Conservation (phyloP, 1,139 yeast genomes). For the Yamadazyma kanchanaburiensis region DNA sequence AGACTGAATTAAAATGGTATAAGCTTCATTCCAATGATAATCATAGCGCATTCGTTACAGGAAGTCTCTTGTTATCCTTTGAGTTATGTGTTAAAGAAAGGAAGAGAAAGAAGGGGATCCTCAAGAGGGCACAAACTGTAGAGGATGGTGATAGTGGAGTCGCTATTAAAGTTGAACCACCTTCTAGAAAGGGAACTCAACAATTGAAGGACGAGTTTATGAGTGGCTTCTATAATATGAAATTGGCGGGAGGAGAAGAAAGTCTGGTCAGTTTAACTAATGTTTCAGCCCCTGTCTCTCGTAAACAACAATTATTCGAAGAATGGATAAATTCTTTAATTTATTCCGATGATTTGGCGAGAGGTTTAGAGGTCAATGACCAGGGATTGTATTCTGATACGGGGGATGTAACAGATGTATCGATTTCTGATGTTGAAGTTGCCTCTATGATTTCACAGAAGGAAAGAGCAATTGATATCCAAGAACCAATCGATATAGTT, state of each 20-base stretch:
- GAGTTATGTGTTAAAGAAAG: slow-evolving; percentile 31
- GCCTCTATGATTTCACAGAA: slow-evolving; percentile 2
- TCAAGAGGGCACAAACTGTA: slow-evolving; percentile 6
- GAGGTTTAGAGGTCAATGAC: slow-evolving; percentile 26
- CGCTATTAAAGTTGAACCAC: slow-evolving; percentile 19
- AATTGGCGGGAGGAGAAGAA: no score
- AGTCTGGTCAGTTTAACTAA: slow-evolving; percentile 7
- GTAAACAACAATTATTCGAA: slow-evolving; percentile 14
- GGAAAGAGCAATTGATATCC: slow-evolving; percentile 2
- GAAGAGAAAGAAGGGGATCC: slow-evolving; percentile 10
- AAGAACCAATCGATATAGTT: slow-evolving; percentile 8
- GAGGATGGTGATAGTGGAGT: slow-evolving; percentile 2
- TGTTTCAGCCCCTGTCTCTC: slow-evolving; percentile 5
- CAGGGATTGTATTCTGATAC: slow-evolving; percentile 37
- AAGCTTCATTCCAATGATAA: slow-evolving; percentile 44
- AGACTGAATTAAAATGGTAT: slow-evolving; percentile 47
- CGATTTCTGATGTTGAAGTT: slow-evolving; percentile 7
- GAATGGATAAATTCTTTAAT: slow-evolving; percentile 30
- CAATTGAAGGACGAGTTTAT: slow-evolving; percentile 5
- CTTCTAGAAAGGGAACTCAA: slow-evolving; percentile 12
- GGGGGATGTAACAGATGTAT: slow-evolving; percentile 7
- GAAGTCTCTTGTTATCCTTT: slow-evolving; percentile 52
- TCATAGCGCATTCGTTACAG: slow-evolving; percentile 52
- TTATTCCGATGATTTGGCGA: slow-evolving; percentile 27
- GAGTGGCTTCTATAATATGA: slow-evolving; percentile 2